These are phyloP conservation scores for Phaeoacremonium minimum DNA, from an alignment of 2,329 filamentous ascomycete species.

Conservation along the genomic window DNA sequence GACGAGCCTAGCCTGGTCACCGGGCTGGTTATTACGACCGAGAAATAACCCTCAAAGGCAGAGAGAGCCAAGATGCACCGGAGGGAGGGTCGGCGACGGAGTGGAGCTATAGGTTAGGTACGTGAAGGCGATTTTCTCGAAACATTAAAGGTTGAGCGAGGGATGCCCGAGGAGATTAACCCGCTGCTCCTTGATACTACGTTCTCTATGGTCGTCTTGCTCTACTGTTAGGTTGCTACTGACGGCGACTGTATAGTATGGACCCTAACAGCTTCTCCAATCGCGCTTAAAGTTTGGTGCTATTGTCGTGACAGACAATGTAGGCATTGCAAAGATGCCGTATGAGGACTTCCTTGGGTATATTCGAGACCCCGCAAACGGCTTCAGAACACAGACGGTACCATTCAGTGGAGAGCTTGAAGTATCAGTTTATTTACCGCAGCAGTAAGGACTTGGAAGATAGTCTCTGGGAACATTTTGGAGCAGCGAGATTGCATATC, in stretches of 20 bases:
- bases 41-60: conserved; percentile 53
- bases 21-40: conserved; percentile 53
- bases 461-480: not conserved
- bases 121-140: conserved; percentile 53
- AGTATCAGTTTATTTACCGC: not conserved
- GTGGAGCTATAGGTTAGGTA: conserved; percentile 47
- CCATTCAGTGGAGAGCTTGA: not conserved
- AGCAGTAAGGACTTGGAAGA: not conserved
- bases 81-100: conserved; percentile 41
- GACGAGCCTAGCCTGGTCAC: conserved; percentile 11
- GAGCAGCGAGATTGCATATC: not conserved
- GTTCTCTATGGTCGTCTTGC: not conserved
- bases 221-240: not conserved
- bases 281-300: not conserved
- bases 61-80: conserved; percentile 47
- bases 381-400: not conserved
- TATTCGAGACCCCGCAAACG: not conserved
- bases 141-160: conserved; percentile 42
- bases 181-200: conserved; percentile 49
- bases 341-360: not conserved
- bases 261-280: not conserved
- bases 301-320: not conserved
- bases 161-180: conserved; percentile 45
- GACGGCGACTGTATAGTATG: not conserved
- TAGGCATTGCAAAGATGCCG: not conserved